Evolutionary conservation across 495 filamentous ascomycete genomes (phyloP).

Genomic region (Penicillium subrubescens): DNA sequence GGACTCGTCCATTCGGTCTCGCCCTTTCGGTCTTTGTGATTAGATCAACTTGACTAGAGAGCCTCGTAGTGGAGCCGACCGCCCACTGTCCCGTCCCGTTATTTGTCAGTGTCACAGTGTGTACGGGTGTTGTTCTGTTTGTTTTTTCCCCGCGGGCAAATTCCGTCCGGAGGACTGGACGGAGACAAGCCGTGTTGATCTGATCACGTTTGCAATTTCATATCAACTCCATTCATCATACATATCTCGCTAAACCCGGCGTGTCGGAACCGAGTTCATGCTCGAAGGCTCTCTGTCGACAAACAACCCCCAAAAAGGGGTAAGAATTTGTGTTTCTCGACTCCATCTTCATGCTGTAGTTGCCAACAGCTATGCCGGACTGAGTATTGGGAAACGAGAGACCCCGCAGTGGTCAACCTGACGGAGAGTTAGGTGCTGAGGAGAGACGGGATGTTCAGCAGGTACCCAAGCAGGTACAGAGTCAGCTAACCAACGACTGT

Average conservation of each 20-base stretch:
- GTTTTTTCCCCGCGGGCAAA: not conserved
- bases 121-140: not conserved
- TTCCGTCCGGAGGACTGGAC: not conserved
- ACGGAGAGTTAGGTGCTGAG: not conserved
- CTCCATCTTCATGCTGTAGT: not conserved
- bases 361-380: not conserved
- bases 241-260: not conserved
- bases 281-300: not conserved
- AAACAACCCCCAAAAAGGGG: not conserved
- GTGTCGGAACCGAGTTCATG: not conserved
- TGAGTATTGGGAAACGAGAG: not conserved
- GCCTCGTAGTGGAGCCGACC: slow-evolving; percentile 18
- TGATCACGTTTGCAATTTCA: not conserved
- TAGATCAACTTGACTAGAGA: slow-evolving; percentile 11
- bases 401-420: not conserved
- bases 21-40: not conserved
- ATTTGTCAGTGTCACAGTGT: slow-evolving; percentile 1
- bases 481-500: not conserved
- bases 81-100: not conserved
- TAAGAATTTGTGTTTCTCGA: not conserved
- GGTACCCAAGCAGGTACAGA: not conserved
- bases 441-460: not conserved
- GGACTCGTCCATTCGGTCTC: slow-evolving; percentile 5
- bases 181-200: not conserved
- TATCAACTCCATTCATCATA: not conserved